Percentiles rank a stretch among this genome's conserved stretches.
phyloP scores from a whole-genome alignment of 208 protist genomes.

The Tritrichomonas musculus region DNA sequence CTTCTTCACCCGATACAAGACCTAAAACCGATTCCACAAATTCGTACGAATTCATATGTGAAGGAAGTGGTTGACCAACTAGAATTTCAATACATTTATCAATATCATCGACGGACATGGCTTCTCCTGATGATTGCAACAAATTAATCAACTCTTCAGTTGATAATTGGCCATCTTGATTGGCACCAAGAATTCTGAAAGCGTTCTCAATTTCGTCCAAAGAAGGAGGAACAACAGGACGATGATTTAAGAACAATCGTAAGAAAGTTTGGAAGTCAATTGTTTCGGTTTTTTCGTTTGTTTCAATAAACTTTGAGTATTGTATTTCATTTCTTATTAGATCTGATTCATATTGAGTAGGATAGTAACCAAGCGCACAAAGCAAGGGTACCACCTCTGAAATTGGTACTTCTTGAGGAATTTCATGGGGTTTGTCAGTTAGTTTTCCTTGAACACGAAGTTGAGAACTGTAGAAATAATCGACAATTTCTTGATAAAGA shows the following conservation, averaged over 20 bases:
- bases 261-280: constrained; percentile 30
- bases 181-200: background rate
- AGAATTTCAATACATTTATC: constrained; percentile 3
- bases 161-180: background rate
- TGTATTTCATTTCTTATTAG: constrained; percentile 20
- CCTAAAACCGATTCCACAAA: constrained; percentile 8
- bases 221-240: constrained; percentile 18
- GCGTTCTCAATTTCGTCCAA: constrained; percentile 2
- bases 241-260: background rate
- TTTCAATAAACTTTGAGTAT: constrained; percentile 18
- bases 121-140: background rate
- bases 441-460: constrained; percentile 14
- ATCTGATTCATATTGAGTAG: constrained; percentile 10
- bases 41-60: background rate
- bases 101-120: background rate
- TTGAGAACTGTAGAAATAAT: background rate
- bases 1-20: background rate
- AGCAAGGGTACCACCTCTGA: background rate
- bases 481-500: constrained; percentile 29
- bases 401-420: constrained; percentile 22
- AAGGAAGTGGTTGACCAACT: background rate
- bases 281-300: constrained; percentile 18
- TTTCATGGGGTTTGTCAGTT: constrained; percentile 18
- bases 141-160: background rate
- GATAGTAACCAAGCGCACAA: constrained; percentile 18